These are phyloP conservation scores for Globisporangium apiculatum DNA, from an alignment of 352 stramenopile genomes.

Conservation along the genomic window DNA sequence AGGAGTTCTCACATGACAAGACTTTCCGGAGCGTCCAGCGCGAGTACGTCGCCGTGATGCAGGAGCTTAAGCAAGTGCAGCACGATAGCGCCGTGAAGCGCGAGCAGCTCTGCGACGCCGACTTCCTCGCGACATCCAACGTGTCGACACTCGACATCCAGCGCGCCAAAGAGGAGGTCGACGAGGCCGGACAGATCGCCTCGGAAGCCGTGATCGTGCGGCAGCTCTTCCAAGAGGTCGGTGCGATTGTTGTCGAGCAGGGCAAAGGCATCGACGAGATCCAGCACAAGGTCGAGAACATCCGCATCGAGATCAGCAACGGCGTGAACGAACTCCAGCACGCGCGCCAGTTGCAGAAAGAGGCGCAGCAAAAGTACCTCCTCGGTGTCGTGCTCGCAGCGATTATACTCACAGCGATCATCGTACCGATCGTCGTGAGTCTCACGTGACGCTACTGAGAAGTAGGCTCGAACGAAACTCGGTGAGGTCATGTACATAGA, in stretches of 20 bases:
- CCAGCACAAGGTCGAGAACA: constrained; percentile 59
- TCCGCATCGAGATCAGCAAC: constrained; percentile 66
- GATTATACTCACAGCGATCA: constrained; percentile 24
- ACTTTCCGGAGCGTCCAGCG: constrained; percentile 48
- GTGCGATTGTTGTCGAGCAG: constrained; percentile 51
- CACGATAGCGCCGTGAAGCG: constrained; percentile 38
- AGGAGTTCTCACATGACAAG: constrained; percentile 35
- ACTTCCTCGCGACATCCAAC: constrained; percentile 50
- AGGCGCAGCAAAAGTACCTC: constrained; percentile 60
- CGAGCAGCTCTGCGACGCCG: constrained; percentile 59
- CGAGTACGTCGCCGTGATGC: constrained; percentile 56
- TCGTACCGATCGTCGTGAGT: constrained; percentile 43
- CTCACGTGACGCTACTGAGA: constrained; percentile 9
- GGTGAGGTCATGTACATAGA: neutral
- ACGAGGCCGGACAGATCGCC: constrained; percentile 54
- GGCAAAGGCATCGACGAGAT: constrained; percentile 68
- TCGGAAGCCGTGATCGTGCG: constrained; percentile 60
- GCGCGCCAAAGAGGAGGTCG: constrained; percentile 68
- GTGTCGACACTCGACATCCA: constrained; percentile 66
- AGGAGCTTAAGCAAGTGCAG: constrained; percentile 62
- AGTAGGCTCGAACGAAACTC: too few species aligned
- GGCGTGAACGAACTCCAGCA: constrained; percentile 66
- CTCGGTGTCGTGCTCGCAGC: constrained; percentile 3
- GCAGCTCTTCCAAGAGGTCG: constrained; percentile 61
- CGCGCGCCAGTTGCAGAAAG: constrained; percentile 45